These are phyloP conservation scores for Juncus effusus DNA, from an alignment of 176 grass and related monocot genomes.

Conservation along the genomic window DNA sequence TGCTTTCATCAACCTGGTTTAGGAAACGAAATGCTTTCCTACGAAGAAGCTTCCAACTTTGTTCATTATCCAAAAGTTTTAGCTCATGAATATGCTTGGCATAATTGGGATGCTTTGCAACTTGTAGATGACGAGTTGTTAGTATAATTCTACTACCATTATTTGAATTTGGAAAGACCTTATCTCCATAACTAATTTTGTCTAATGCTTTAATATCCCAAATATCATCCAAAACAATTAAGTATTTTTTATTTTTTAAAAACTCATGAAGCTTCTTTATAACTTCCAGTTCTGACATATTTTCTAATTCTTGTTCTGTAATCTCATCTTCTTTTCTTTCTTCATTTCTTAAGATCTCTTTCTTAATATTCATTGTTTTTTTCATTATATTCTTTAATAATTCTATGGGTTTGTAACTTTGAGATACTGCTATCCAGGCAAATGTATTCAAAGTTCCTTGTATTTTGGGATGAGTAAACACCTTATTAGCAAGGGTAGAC, in stretches of 20 bases:
- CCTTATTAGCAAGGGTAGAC: too few relatives aligned
- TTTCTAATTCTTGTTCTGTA: constrained; percentile 14
- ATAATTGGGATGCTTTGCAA: not conserved
- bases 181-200: too few relatives aligned
- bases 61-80: not conserved
- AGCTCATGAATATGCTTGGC: not conserved
- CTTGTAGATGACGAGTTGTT: not conserved
- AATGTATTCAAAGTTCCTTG: constrained; percentile 8
- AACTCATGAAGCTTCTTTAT: too few relatives aligned
- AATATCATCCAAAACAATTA: too few relatives aligned
- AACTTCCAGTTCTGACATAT: not conserved
- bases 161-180: not conserved
- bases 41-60: not conserved
- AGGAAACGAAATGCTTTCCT: not conserved
- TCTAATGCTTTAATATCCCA: too few relatives aligned
- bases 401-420: too few relatives aligned
- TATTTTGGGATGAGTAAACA: too few relatives aligned
- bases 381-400: too few relatives aligned
- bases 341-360: too few relatives aligned
- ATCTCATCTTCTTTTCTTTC: not conserved
- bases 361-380: not conserved
- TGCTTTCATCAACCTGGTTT: not conserved
- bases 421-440: not conserved
- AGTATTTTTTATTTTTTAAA: too few relatives aligned
- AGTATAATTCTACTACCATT: not conserved